phyloP scores from a whole-genome alignment of 805 yeast genomes.

The Aciculoconidium aculeatum region DNA sequence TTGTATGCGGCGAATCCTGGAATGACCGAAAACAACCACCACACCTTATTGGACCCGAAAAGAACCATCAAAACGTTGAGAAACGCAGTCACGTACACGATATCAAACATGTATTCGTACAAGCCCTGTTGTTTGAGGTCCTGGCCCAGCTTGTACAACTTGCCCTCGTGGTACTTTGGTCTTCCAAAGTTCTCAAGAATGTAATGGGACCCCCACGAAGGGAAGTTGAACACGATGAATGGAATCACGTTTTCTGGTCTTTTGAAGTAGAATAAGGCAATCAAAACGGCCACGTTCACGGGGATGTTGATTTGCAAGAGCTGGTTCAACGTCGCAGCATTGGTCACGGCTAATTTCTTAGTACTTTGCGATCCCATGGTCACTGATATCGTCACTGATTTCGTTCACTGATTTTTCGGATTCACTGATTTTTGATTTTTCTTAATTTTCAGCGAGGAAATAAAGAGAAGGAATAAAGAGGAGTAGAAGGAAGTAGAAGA shows the following conservation, averaged over 20 bases:
- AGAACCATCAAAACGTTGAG: slow-evolving; percentile 48
- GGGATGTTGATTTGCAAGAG: slow-evolving; percentile 34
- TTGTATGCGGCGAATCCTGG: slow-evolving; percentile 51
- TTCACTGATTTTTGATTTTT: not conserved
- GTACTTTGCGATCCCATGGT: slow-evolving; percentile 55
- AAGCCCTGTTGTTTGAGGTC: slow-evolving; percentile 60
- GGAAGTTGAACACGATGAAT: slow-evolving; percentile 29
- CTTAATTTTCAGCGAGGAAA: not conserved
- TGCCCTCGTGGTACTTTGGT: slow-evolving; percentile 45
- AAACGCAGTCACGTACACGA: slow-evolving; percentile 59
- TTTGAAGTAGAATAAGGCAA: slow-evolving; percentile 21
- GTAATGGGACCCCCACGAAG: slow-evolving; percentile 41
- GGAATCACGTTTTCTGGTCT: slow-evolving; percentile 44
- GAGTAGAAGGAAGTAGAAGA: no score
- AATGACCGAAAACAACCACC: slow-evolving; percentile 48
- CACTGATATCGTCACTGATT: no score
- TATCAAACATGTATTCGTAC: slow-evolving; percentile 68
- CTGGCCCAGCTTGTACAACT: slow-evolving; percentile 49
- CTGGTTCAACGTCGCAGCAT: slow-evolving; percentile 32
- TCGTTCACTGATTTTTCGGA: no score
- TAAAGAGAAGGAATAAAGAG: not conserved
- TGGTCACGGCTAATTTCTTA: slow-evolving; percentile 46
- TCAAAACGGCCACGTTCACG: slow-evolving; percentile 28
- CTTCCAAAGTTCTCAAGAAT: slow-evolving; percentile 56
- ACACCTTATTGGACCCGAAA: slow-evolving; percentile 53